Conservation (phyloP, 441 rosid genomes). For the Gossypium laxum region DNA sequence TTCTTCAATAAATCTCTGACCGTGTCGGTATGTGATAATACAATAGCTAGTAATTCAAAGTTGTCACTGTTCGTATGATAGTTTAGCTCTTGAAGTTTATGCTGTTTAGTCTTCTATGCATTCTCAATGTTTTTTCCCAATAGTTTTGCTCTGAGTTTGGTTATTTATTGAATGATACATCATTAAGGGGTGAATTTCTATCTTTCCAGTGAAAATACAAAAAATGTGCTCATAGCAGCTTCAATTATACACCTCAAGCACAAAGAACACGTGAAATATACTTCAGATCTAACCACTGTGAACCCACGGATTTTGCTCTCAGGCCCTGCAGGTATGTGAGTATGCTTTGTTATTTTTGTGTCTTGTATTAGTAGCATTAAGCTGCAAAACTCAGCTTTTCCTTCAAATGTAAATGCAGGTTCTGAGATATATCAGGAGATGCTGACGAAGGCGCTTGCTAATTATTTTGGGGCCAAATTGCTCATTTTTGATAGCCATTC, state of each 20-base stretch:
- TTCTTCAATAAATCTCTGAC: background rate
- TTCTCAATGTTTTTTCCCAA: background rate
- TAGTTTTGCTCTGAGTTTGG: background rate
- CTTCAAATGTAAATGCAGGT: constrained; percentile 36
- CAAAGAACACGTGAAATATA: constrained; percentile 56
- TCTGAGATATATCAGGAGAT: constrained; percentile 89
- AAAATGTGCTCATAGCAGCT: constrained; percentile 67
- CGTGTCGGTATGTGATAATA: background rate
- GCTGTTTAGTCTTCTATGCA: background rate
- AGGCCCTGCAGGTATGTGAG: constrained; percentile 73
- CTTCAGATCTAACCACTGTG: constrained; percentile 60
- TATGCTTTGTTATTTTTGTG: background rate
- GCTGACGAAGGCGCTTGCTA: constrained; percentile 84
- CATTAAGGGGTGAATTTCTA: constrained; percentile 9
- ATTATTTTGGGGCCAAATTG: constrained; percentile 60
- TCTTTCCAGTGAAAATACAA: constrained; percentile 59
- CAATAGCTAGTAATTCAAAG: background rate
- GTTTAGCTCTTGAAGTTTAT: background rate
- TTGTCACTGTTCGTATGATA: background rate
- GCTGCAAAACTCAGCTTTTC: constrained; percentile 12
- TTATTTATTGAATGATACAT: background rate
- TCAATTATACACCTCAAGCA: constrained; percentile 69
- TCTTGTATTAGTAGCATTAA: background rate
- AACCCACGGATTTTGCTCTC: constrained; percentile 81
- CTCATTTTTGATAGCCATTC: constrained; percentile 67